Evolutionary conservation across 345 rosid species (phyloP).

Genomic region (Populus deltoides): DNA sequence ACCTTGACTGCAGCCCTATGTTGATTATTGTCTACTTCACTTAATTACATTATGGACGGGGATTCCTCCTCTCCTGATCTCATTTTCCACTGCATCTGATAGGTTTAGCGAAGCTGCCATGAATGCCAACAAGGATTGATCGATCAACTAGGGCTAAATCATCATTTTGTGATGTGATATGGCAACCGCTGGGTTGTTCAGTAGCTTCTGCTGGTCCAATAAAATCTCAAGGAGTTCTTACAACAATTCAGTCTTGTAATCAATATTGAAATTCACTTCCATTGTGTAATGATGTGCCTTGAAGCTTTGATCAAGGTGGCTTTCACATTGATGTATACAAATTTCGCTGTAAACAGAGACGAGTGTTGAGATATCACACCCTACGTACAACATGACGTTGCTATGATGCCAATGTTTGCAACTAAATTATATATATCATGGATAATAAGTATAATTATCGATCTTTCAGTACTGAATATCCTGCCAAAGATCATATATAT

Average conservation of each 20-base stretch:
- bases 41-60: background rate
- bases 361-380: background rate
- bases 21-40: background rate
- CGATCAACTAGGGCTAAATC: background rate
- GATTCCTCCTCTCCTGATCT: too few species aligned
- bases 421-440: slow-evolving; percentile 12
- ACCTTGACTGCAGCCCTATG: background rate
- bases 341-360: background rate
- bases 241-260: background rate
- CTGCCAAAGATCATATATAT: background rate
- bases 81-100: too few species aligned
- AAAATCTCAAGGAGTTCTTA: too few species aligned
- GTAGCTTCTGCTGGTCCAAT: background rate
- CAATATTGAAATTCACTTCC: background rate
- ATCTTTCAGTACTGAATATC: background rate
- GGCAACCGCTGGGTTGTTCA: background rate
- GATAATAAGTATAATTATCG: slow-evolving; percentile 5
- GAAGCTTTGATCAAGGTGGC: background rate
- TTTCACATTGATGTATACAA: background rate
- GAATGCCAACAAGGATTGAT: background rate
- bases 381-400: slow-evolving; percentile 22
- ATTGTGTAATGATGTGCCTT: background rate
- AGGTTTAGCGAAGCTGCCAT: background rate
- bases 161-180: background rate
- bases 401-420: slow-evolving; percentile 31